Base-by-base conservation (phyloP, 176 grass and related monocot genomes). In the Urochloa ruziziensis region DNA sequence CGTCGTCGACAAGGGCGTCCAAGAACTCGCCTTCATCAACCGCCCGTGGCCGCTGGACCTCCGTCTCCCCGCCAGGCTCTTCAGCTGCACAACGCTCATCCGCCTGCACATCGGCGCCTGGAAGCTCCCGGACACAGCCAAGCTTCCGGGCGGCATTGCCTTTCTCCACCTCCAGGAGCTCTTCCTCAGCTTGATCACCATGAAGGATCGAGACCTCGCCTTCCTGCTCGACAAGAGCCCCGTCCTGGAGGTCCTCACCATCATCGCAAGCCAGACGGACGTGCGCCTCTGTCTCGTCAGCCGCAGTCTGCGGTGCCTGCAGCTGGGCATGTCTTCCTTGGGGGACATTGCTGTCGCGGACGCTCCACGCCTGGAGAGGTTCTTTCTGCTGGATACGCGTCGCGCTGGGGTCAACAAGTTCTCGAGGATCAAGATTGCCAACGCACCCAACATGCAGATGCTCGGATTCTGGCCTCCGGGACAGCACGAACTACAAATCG, bases 221-320 rank as follows among this genome's bases (percentile, higher is more conserved):
- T 75, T 83, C 70, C 5, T 83, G 23, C 81, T 83, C 30, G 70
- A 74, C 33, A 74, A 23, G 39, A 40, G 70, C 70, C 70, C 70
- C 44, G 43, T 39, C n/a, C 70, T 75, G 43, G 58, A 83, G 43
- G 2, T 7, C 10, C 59, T 75, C 59, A 16, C 70, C 43, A 17
- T 83, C 43, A 25, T 21, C 29, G 39, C 67, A 43, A 70, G 67
- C 67, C 37, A 70, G 67, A 70, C 1, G 23, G 67, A 27, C n/a
- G 30, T 52, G 33, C 33, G 63, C 33, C 63, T 67, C 33, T 11
- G 34, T 34, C 19, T 67, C 18, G 34, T 67, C 33, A 67, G 63
- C 63, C 63, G 3, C 63, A 67, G 6, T 37, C 33, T 67, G 34
- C 17, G 63, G 33, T 67, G 63, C 63, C 18, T 67, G 18, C 63